These are phyloP conservation scores for Stachybotrys elegans DNA, from an alignment of 2,329 filamentous ascomycete species.

Conservation along the genomic window DNA sequence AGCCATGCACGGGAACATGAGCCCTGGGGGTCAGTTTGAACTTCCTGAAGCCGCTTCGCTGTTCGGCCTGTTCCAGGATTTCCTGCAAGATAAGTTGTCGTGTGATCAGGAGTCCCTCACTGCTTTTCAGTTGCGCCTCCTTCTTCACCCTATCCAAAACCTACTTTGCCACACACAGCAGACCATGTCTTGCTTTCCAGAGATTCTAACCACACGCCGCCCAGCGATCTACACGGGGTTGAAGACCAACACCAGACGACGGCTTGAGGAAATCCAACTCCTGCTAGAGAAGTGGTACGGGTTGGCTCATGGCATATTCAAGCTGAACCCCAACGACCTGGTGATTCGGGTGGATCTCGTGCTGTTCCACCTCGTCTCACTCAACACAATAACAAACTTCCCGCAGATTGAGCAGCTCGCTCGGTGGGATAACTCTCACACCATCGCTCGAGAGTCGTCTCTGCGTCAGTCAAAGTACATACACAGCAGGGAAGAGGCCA, in stretches of 20 bases:
- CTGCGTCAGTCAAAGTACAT: conserved; percentile 59
- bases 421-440: conserved; percentile 53
- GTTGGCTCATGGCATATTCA: conserved; percentile 39
- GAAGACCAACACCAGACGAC: conserved; percentile 37
- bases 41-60: conserved; percentile 60
- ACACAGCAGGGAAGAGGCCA: conserved; percentile 55
- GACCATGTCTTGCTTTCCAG: conserved; percentile 38
- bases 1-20: not conserved
- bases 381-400: conserved; percentile 65
- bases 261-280: conserved; percentile 59
- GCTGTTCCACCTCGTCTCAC: conserved; percentile 65
- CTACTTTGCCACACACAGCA: not conserved
- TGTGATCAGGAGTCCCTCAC: not conserved
- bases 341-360: conserved; percentile 35
- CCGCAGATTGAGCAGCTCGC: conserved; percentile 63
- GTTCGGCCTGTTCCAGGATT: not conserved
- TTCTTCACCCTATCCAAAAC: not conserved
- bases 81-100: not conserved
- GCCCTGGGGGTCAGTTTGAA: not conserved
- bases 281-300: conserved; percentile 64
- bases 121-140: not conserved
- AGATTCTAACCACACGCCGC: conserved; percentile 37
- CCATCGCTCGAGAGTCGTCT: conserved; percentile 47
- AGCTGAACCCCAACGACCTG: not conserved
- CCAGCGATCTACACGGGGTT: not conserved